Base-by-base conservation (phyloP, 352 stramenopile species). In the Globisporangium radiosum region DNA sequence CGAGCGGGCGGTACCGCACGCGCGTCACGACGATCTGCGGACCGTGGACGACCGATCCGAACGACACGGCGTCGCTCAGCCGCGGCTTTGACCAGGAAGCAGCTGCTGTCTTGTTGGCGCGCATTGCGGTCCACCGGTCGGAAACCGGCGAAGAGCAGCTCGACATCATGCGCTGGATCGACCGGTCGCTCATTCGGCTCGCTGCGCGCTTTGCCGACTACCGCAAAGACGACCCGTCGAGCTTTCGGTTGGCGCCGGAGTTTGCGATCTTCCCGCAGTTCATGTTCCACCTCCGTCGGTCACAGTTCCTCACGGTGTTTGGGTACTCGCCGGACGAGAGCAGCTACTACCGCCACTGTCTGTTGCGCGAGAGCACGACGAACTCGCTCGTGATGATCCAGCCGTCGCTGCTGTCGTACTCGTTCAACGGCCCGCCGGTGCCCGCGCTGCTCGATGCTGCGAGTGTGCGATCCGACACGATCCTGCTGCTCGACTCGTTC, bases 381-480 rank as follows among this genome's bases (percentile, higher is more conserved):
- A 99, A 99, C 78, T 98, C 92, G 42, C 79, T 99, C 25, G 96
- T 99, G 52, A 99, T 99, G 98, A 97, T 99, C 70, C 98, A 99
- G 78, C 97, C 98, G 14, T 98, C 97, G 51, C 84, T 99, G 43
- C 78, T 99, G 25, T 99, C 92, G 62, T 99, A 99, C 84, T 97
- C 86, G 65, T 97, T 97, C 78, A 91, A 92, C 49, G 87, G 96
- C 39, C 68, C 94, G 66, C 72, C 97, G 68, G 78, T 97, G 69
- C 82, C 92, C 17, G 89, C 91, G 53, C 80, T 97, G 44, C 69
- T 97, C 48, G 90, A 97, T 61, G 83, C 85, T 49, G 78, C 85
- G 36, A 97, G 87, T 36, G 96, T 99, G 42, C 91, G 96, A 25
- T 90, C 96, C 33, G 97, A 99, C 80, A 98, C 93, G 49, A 99